These are phyloP conservation scores for Colletotrichum gloeosporioides DNA, from an alignment of 2,329 filamentous ascomycete genomes.

Conservation along the genomic window DNA sequence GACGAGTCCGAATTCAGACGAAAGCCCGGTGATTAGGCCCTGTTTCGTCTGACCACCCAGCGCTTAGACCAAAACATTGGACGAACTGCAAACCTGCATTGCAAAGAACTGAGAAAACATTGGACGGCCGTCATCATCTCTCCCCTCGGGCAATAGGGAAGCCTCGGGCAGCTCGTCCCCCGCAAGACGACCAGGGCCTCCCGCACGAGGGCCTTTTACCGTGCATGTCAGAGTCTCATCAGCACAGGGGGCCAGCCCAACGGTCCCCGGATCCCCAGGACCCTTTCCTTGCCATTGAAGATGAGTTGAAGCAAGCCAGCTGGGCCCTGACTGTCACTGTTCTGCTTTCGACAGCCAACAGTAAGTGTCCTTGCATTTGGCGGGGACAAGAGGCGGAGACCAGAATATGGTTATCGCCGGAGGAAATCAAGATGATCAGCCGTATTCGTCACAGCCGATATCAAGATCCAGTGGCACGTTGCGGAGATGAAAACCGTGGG, in stretches of 20 bases:
- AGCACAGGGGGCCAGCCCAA: background rate
- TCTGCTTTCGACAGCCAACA: background rate
- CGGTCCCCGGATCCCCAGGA: background rate
- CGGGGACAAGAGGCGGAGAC: conserved; percentile 7
- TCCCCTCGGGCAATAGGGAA: background rate
- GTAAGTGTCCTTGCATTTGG: background rate
- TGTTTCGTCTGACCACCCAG: background rate
- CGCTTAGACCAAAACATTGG: background rate
- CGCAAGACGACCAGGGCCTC: background rate
- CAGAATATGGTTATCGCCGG: background rate
- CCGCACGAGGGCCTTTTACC: background rate
- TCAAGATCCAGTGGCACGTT: conserved; percentile 12
- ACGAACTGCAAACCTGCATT: background rate
- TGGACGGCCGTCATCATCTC: background rate
- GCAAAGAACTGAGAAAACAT: background rate
- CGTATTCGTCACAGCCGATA: background rate
- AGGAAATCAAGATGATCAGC: background rate
- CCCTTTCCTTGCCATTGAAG: background rate
- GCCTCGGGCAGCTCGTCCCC: background rate
- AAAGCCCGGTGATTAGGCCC: background rate
- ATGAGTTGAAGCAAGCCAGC: background rate
- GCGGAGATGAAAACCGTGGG: background rate
- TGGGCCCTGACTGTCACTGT: background rate
- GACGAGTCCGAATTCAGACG: background rate
- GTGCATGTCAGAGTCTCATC: conserved; percentile 8